Evolutionary conservation across 1,284 basidiomycete genomes (phyloP).

Genomic region (Heterobasidion occidentale): DNA sequence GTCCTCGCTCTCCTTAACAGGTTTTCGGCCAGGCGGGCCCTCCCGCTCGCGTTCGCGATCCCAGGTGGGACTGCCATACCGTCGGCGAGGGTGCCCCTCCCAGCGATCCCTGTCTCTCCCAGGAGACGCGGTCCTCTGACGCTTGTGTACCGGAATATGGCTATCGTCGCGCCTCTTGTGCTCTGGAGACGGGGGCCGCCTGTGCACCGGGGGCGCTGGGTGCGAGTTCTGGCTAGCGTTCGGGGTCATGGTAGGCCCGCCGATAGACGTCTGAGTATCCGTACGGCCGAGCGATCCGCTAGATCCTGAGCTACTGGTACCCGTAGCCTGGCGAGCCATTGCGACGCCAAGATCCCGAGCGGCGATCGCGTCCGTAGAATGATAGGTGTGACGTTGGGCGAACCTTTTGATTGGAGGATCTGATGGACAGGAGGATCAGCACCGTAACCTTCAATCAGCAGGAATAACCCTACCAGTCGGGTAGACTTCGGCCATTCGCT

Average conservation of each 20-base stretch:
- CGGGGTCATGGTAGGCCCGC: conserved; percentile 12
- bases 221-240: conserved; percentile 11
- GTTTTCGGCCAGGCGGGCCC: conserved; percentile 29
- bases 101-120: conserved; percentile 43
- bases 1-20: conserved; percentile 43
- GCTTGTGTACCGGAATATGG: conserved; percentile 42
- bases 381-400: conserved; percentile 84
- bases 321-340: conserved; percentile 24
- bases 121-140: conserved; percentile 45
- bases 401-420: conserved; percentile 90
- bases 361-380: conserved; percentile 84
- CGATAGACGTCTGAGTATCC: conserved; percentile 39
- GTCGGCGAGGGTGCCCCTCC: conserved; percentile 33
- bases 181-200: conserved; percentile 45
- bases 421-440: conserved; percentile 19
- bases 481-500: conserved; percentile 82
- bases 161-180: conserved; percentile 36
- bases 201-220: conserved; percentile 14
- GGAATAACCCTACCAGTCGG: conserved; percentile 53
- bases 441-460: background rate
- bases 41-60: conserved; percentile 39
- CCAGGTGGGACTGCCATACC: conserved; percentile 40
- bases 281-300: conserved; percentile 31
- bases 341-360: conserved; percentile 82
- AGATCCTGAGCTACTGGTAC: conserved; percentile 14